phyloP scores from a whole-genome alignment of 441 rosid species.

The Erodium trifolium region DNA sequence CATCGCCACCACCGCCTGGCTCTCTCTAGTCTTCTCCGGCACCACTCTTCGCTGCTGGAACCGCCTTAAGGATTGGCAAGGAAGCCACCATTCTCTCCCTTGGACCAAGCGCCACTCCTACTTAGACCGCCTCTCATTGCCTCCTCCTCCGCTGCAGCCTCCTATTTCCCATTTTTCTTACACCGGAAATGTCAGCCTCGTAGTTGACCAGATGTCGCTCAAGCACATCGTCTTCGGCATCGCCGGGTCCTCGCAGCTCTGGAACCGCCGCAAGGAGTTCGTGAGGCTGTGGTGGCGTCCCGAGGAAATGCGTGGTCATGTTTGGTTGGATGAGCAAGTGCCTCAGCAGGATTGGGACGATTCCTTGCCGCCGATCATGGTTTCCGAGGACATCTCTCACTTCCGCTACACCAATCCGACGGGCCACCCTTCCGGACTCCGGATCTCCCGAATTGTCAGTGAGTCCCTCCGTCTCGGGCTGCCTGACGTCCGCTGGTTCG shows the following conservation, averaged over 20 bases:
- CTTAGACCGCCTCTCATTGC: conserved; percentile 12
- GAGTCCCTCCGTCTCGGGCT: conserved; percentile 62
- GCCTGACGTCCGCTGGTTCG: conserved; percentile 66
- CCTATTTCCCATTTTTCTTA: conserved; percentile 4
- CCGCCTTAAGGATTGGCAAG: conserved; percentile 49
- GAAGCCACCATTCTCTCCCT: conserved; percentile 20
- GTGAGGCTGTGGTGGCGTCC: conserved; percentile 85
- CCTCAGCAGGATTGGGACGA: conserved; percentile 32
- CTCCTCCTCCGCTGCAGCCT: conserved; percentile 15
- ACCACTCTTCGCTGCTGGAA: conserved; percentile 47
- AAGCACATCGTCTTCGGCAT: conserved; percentile 69
- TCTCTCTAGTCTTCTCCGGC: conserved; percentile 67
- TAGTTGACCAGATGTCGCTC: conserved; percentile 27
- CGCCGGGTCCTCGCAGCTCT: conserved; percentile 52
- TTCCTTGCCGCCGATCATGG: conserved; percentile 61
- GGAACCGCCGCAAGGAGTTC: conserved; percentile 74
- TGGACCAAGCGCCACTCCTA: conserved; percentile 2
- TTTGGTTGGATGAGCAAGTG: no score
- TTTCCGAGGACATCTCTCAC: conserved; percentile 47
- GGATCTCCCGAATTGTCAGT: conserved; percentile 63
- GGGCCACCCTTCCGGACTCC: conserved; percentile 29
- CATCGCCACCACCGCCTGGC: conserved; percentile 64
- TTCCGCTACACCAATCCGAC: no score
- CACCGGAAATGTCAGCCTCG: conserved; percentile 36
- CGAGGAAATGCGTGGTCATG: conserved; percentile 48